Conservation (phyloP, 176 grass and related monocot species). For the Raddia distichophylla region DNA sequence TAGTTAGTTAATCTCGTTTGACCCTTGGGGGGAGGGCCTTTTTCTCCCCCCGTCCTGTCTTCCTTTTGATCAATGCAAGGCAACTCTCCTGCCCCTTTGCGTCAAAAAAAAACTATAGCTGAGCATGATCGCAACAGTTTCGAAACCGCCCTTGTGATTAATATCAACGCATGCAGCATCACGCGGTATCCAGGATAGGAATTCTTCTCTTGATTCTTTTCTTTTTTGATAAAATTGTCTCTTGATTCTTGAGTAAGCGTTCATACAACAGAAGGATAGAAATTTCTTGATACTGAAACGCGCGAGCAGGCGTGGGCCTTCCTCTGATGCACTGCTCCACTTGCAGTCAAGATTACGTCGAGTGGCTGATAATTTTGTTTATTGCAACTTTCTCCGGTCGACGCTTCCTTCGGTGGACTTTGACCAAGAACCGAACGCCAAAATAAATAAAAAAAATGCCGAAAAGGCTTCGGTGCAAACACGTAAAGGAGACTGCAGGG, state of each 20-base stretch:
- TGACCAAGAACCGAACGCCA: slow-evolving; percentile 18
- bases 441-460: not conserved
- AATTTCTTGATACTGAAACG: not conserved
- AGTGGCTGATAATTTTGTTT: slow-evolving; percentile 14
- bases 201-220: not conserved
- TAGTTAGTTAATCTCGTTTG: too few relatives aligned
- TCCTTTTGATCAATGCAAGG: too few relatives aligned
- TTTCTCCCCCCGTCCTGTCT: too few relatives aligned
- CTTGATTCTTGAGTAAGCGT: slow-evolving; percentile 17
- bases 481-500: slow-evolving; percentile 37
- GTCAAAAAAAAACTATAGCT: too few relatives aligned
- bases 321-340: not conserved
- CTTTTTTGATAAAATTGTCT: not conserved
- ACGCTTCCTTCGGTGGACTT: slow-evolving; percentile 48
- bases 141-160: not conserved
- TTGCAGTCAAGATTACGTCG: slow-evolving; percentile 34
- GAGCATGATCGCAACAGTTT: not conserved
- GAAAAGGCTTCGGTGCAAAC: slow-evolving; percentile 22
- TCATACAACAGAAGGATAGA: slow-evolving; percentile 26
- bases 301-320: not conserved
- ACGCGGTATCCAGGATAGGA: slow-evolving; percentile 21
- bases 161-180: not conserved
- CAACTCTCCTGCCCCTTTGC: too few relatives aligned
- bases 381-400: slow-evolving; percentile 39
- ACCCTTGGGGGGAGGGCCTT: too few relatives aligned